Evolutionary conservation across 148 eudicot species (phyloP).

Genomic region (Silene uniflora): DNA sequence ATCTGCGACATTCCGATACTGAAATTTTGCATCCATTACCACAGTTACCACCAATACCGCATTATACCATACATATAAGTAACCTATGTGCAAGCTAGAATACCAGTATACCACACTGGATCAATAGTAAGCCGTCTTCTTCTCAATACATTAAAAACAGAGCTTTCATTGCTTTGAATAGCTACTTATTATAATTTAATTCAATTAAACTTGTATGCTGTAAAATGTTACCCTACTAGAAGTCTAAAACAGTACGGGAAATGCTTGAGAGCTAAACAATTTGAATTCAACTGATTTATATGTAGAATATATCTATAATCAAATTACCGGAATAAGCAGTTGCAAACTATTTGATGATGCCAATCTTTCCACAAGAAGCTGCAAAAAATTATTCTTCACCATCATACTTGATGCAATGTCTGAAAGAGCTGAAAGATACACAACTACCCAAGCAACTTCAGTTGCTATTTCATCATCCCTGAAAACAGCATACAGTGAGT

Average conservation of each 20-base stretch:
- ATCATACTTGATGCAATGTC: slow-evolving; percentile 64
- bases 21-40: too few species aligned
- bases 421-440: slow-evolving; percentile 91
- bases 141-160: not conserved
- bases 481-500: slow-evolving; percentile 24
- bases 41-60: too few species aligned
- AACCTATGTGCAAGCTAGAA: not conserved
- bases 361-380: slow-evolving; percentile 75
- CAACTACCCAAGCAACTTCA: slow-evolving; percentile 98
- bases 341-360: slow-evolving; percentile 73
- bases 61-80: not conserved
- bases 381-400: slow-evolving; percentile 70
- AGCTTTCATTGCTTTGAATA: not conserved
- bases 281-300: not conserved
- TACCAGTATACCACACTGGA: not conserved
- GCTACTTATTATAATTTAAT: not conserved
- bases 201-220: not conserved
- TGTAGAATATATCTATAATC: slow-evolving; percentile 5
- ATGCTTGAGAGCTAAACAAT: not conserved
- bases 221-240: not conserved
- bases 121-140: not conserved
- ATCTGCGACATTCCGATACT: too few species aligned
- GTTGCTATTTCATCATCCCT: slow-evolving; percentile 98
- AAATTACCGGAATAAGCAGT: slow-evolving; percentile 83
- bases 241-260: not conserved